phyloP scores from a whole-genome alignment of 768 basidiomycete genomes.

The Suillus weaverae region DNA sequence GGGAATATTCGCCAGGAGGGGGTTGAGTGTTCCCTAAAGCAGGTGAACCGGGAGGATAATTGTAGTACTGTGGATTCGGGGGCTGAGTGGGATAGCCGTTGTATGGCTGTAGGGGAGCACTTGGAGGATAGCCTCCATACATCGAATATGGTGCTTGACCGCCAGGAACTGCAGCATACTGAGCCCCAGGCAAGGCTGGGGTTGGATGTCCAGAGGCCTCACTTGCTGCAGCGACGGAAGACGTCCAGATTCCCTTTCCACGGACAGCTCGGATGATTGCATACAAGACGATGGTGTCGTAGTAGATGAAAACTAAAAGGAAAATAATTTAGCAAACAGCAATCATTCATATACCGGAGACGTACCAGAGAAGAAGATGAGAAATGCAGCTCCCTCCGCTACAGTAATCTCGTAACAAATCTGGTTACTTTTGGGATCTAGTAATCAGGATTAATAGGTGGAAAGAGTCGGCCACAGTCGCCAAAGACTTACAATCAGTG shows the following conservation, averaged over 20 bases:
- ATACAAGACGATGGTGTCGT: slow-evolving; percentile 20
- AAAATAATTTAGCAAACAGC: background rate
- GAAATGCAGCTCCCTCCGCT: slow-evolving; percentile 23
- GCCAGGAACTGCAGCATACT: slow-evolving; percentile 7
- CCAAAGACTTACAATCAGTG: slow-evolving; percentile 10
- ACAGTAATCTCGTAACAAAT: slow-evolving; percentile 21
- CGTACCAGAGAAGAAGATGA: slow-evolving; percentile 27
- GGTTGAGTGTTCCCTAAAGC: slow-evolving; percentile 6
- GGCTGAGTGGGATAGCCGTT: slow-evolving; percentile 3
- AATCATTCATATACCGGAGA: background rate
- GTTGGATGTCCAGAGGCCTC: background rate
- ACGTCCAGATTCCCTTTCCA: slow-evolving; percentile 25
- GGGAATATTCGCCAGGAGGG: slow-evolving; percentile 10
- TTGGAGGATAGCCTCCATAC: slow-evolving; percentile 8
- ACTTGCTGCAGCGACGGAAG: slow-evolving; percentile 23
- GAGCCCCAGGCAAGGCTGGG: slow-evolving; percentile 11
- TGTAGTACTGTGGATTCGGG: slow-evolving; percentile 9
- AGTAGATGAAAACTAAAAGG: slow-evolving; percentile 26
- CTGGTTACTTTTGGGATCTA: slow-evolving; percentile 14
- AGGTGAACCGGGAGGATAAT: slow-evolving; percentile 1
- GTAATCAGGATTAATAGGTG: background rate
- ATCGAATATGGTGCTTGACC: slow-evolving; percentile 7
- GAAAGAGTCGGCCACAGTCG: background rate
- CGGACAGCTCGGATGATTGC: slow-evolving; percentile 23
- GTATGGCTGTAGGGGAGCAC: slow-evolving; percentile 10